Conservation (phyloP, 495 filamentous ascomycete genomes). For the Talaromyces nanjingensis region DNA sequence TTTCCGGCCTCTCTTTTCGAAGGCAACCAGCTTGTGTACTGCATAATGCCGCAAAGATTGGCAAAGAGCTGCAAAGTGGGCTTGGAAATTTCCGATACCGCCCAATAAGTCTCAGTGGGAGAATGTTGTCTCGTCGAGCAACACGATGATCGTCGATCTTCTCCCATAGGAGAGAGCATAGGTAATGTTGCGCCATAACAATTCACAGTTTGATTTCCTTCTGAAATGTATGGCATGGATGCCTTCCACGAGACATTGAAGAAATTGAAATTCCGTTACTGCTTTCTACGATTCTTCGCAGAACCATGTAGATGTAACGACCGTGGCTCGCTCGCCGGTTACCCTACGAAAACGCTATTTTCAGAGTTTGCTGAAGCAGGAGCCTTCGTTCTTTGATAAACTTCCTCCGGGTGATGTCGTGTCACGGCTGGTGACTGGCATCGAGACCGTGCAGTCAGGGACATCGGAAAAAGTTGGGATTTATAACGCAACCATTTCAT, state of each 20-base stretch:
- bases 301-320: not conserved
- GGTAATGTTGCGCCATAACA: not conserved
- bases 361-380: conserved; percentile 37
- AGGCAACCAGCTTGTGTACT: not conserved
- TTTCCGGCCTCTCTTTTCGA: too few relatives aligned
- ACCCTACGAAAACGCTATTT: conserved; percentile 43
- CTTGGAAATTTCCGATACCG: not conserved
- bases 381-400: conserved; percentile 44
- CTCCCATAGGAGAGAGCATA: too few relatives aligned
- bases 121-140: not conserved
- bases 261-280: not conserved
- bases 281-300: not conserved
- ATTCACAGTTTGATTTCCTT: not conserved
- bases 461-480: conserved; percentile 52
- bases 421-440: conserved; percentile 41
- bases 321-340: not conserved
- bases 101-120: not conserved
- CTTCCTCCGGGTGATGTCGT: conserved; percentile 42
- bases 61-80: not conserved
- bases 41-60: not conserved
- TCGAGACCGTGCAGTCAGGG: conserved; percentile 41
- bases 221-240: not conserved
- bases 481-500: conserved; percentile 37
- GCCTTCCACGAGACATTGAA: not conserved
- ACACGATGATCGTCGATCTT: not conserved